Evolutionary conservation across 2,329 filamentous ascomycete species (phyloP).

Genomic region (Hansfordia pulvinata): DNA sequence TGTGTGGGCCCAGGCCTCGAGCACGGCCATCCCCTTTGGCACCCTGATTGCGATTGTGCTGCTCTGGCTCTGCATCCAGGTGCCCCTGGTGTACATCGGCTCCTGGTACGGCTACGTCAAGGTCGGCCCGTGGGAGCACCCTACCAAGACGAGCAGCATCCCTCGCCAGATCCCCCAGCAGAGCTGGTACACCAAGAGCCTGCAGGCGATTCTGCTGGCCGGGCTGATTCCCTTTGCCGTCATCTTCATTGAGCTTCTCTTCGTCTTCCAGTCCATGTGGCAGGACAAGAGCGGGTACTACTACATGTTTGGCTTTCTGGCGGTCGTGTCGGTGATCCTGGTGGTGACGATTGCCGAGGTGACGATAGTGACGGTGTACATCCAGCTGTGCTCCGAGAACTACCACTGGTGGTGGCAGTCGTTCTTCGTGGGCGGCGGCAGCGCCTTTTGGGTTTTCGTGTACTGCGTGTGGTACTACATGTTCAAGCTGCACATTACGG

Average conservation of each 20-base stretch:
- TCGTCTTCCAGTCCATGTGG: constrained; percentile 79
- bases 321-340: constrained; percentile 58
- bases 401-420: constrained; percentile 91
- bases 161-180: constrained; percentile 63
- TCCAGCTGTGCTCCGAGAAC: constrained; percentile 73
- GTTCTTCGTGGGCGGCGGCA: constrained; percentile 66
- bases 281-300: constrained; percentile 87
- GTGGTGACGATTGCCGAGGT: constrained; percentile 70
- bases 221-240: constrained; percentile 76
- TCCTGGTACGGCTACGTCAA: constrained; percentile 63
- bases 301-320: constrained; percentile 80
- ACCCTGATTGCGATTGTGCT: constrained; percentile 60
- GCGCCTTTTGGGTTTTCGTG: constrained; percentile 66
- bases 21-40: constrained; percentile 73
- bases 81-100: constrained; percentile 71
- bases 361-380: constrained; percentile 71
- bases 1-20: constrained; percentile 81
- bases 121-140: constrained; percentile 62
- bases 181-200: constrained; percentile 58
- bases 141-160: constrained; percentile 61
- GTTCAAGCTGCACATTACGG: constrained; percentile 66
- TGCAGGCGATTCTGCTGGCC: constrained; percentile 54
- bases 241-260: constrained; percentile 76
- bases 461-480: constrained; percentile 81
- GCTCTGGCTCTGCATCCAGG: constrained; percentile 76